Evolutionary conservation across 1,284 basidiomycete species (phyloP).

Genomic region (Microbotryum silenes-acaulis): DNA sequence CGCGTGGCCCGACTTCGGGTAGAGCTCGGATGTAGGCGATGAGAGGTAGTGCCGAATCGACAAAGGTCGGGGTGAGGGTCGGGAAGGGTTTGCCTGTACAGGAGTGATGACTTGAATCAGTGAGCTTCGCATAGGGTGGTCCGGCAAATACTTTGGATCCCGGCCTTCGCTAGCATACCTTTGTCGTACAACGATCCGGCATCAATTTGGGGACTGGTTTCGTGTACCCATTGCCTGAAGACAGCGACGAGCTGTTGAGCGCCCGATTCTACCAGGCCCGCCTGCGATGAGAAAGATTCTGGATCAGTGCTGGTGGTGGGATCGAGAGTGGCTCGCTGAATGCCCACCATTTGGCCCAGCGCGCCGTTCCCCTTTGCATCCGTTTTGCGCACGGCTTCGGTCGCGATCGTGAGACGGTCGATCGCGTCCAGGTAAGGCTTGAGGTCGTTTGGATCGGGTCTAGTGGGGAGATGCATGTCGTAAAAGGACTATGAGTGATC

Average conservation of each 20-base stretch:
- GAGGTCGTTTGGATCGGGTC: constrained; percentile 24
- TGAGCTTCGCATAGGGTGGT: not conserved
- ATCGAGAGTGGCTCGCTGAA: not conserved
- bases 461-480: not conserved
- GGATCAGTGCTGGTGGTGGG: not conserved
- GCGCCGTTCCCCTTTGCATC: constrained; percentile 23
- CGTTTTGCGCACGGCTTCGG: constrained; percentile 29
- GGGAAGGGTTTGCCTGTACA: constrained; percentile 27
- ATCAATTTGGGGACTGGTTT: constrained; percentile 23
- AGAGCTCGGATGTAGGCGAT: constrained; percentile 27
- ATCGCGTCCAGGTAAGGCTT: constrained; percentile 27
- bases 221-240: constrained; percentile 26
- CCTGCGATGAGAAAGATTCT: constrained; percentile 2
- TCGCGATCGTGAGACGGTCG: constrained; percentile 26
- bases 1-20: constrained; percentile 13
- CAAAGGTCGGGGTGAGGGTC: constrained; percentile 19
- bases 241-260: constrained; percentile 22
- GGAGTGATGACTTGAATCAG: not conserved
- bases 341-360: constrained; percentile 23
- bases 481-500: not conserved
- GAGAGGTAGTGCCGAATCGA: constrained; percentile 27
- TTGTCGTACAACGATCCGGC: constrained; percentile 28
- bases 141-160: not conserved
- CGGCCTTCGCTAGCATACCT: constrained; percentile 7
- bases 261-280: constrained; percentile 19